These are phyloP conservation scores for Phytophthora pseudosyringae DNA, from an alignment of 352 stramenopile genomes.

Conservation along the genomic window DNA sequence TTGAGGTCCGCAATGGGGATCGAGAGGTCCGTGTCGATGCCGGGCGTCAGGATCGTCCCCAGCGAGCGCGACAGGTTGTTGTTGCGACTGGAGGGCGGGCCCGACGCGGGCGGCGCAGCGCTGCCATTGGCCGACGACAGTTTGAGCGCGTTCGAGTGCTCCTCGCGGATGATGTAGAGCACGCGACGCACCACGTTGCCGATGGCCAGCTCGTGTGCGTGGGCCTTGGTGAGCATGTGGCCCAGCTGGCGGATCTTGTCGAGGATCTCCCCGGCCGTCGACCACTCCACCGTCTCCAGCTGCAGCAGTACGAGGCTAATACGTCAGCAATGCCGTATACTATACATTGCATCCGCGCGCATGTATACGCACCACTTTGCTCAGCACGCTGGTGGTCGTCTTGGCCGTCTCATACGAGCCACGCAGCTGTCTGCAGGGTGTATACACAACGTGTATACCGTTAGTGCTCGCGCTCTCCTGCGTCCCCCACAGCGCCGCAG, in stretches of 20 bases:
- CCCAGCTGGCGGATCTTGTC: constrained; percentile 84
- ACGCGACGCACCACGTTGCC: constrained; percentile 91
- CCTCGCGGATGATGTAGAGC: constrained; percentile 90
- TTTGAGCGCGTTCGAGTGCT: constrained; percentile 83
- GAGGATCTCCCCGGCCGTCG: constrained; percentile 81
- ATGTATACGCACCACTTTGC: constrained; percentile 62
- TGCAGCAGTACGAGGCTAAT: constrained; percentile 14
- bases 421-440: constrained; percentile 53
- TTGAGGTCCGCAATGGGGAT: constrained; percentile 87
- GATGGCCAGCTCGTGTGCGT: constrained; percentile 85
- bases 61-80: constrained; percentile 80
- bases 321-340: neutral
- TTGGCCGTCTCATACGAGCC: constrained; percentile 87
- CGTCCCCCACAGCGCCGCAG: neutral
- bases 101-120: constrained; percentile 17
- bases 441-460: constrained; percentile 5
- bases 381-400: constrained; percentile 76
- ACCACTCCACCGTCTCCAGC: constrained; percentile 83
- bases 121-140: constrained; percentile 30
- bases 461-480: constrained; percentile 2
- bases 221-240: constrained; percentile 83
- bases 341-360: constrained; percentile 7
- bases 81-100: constrained; percentile 45
- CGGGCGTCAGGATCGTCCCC: constrained; percentile 81
- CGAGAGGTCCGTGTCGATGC: constrained; percentile 82